Evolutionary conservation across 768 basidiomycete species (phyloP).

Genomic region (Agrocybe chaxingu): DNA sequence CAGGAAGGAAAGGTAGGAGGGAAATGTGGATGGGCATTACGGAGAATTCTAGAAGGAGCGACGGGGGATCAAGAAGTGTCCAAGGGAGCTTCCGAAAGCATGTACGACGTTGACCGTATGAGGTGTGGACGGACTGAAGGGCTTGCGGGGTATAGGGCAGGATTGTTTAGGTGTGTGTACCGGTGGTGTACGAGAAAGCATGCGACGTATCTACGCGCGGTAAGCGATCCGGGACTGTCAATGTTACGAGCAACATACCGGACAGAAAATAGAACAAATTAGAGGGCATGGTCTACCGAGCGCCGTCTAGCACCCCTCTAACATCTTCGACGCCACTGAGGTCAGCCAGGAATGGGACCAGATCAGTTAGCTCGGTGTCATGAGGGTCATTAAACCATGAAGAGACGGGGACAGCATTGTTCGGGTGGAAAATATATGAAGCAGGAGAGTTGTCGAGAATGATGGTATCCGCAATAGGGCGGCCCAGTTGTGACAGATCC

Average conservation of each 20-base stretch:
- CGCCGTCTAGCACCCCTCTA: conserved; percentile 86
- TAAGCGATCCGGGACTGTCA: too few species aligned
- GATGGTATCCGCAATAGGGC: conserved; percentile 90
- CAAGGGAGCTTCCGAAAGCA: conserved; percentile 5
- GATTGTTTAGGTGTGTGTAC: conserved; percentile 13
- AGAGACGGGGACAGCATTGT: conserved; percentile 98
- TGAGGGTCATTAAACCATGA: conserved; percentile 99
- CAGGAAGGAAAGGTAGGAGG: conserved; percentile 1
- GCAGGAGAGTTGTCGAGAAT: conserved; percentile 99
- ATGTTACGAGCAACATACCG: not conserved
- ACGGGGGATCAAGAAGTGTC: conserved; percentile 5
- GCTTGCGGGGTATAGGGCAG: conserved; percentile 14
- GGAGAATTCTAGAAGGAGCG: conserved; percentile 6
- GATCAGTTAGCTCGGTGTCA: conserved; percentile 94
- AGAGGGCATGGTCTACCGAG: conserved; percentile 42
- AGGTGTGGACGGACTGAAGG: conserved; percentile 4
- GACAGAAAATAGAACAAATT: conserved; percentile 1
- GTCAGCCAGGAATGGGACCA: conserved; percentile 92
- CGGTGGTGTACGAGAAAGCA: not conserved
- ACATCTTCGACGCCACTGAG: conserved; percentile 84
- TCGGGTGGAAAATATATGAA: conserved; percentile 98
- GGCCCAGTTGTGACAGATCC: conserved; percentile 97
- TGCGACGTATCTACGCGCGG: too few species aligned
- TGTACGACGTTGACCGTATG: conserved; percentile 1
- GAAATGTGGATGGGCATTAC: conserved; percentile 14